phyloP scores from a whole-genome alignment of 2,329 filamentous ascomycete species.

The Plenodomus biglobosus region DNA sequence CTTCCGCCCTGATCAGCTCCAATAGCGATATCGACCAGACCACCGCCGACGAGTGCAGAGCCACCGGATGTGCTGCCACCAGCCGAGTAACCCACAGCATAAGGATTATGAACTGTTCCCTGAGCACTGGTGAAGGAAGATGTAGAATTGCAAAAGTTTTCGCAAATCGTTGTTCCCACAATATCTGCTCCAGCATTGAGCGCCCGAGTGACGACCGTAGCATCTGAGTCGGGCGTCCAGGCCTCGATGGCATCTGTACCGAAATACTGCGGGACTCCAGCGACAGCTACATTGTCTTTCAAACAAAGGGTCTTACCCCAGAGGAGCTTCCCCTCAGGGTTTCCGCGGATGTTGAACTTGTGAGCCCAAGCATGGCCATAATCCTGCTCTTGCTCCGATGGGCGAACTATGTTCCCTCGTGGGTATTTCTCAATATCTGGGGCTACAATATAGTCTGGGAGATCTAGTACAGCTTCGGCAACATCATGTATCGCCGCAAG shows the following conservation, averaged over 20 bases:
- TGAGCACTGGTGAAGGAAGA: slow-evolving; percentile 52
- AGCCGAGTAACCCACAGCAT: slow-evolving; percentile 49
- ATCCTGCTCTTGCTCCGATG: slow-evolving; percentile 31
- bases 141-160: slow-evolving; percentile 56
- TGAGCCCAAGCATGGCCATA: slow-evolving; percentile 57
- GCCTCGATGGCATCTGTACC: slow-evolving; percentile 53
- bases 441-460: slow-evolving; percentile 53
- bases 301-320: slow-evolving; percentile 53
- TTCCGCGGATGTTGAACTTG: slow-evolving; percentile 50
- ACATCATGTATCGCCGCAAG: slow-evolving; percentile 57
- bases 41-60: slow-evolving; percentile 48
- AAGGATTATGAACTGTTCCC: slow-evolving; percentile 46
- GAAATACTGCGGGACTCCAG: slow-evolving; percentile 56
- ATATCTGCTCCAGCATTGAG: slow-evolving; percentile 56
- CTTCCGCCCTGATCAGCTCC: slow-evolving; percentile 47
- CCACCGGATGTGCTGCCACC: slow-evolving; percentile 54
- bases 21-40: slow-evolving; percentile 43
- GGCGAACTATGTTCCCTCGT: slow-evolving; percentile 49
- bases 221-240: slow-evolving; percentile 57
- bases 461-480: slow-evolving; percentile 48
- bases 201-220: slow-evolving; percentile 55
- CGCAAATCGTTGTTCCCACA: slow-evolving; percentile 55
- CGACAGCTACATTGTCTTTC: slow-evolving; percentile 59
- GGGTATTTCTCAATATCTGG: slow-evolving; percentile 50
- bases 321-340: slow-evolving; percentile 15